Evolutionary conservation across 2,329 filamentous ascomycete genomes (phyloP).

Genomic region (Trichophyton rubrum): DNA sequence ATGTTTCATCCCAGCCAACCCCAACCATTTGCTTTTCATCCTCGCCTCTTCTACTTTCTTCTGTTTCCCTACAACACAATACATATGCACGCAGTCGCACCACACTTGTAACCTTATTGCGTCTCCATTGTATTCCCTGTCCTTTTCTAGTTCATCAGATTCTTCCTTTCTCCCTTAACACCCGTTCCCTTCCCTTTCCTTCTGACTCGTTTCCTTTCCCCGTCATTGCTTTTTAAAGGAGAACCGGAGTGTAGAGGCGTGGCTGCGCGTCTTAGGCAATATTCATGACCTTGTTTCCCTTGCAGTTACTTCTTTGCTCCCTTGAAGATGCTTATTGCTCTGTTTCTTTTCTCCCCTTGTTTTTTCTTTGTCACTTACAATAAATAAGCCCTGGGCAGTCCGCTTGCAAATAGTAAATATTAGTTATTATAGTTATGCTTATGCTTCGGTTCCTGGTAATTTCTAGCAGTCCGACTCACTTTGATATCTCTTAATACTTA

Average conservation of each 20-base stretch:
- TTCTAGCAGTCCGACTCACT: neutral
- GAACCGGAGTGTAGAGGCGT: slow-evolving; percentile 12
- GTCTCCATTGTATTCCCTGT: neutral
- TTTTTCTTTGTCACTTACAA: neutral
- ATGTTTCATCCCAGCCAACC: neutral
- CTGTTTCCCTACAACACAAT: neutral
- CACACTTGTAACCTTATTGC: slow-evolving; percentile 1
- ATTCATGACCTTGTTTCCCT: slow-evolving; percentile 6
- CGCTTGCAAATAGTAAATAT: neutral
- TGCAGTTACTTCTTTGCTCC: neutral
- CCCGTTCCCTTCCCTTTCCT: neutral
- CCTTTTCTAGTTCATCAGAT: neutral
- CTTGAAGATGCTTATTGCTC: slow-evolving; percentile 2
- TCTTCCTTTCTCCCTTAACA: neutral
- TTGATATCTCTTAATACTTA: neutral
- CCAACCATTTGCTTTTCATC: neutral
- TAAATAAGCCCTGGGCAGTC: neutral
- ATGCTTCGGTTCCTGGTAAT: neutral
- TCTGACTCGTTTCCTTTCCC: slow-evolving; percentile 7
- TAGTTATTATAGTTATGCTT: neutral
- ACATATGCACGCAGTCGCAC: neutral
- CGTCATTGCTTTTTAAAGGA: slow-evolving; percentile 6
- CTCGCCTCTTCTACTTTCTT: neutral
- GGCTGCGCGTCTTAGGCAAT: slow-evolving; percentile 11
- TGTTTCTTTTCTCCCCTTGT: neutral